Conservation (phyloP, 2,329 filamentous ascomycete species). For the Plectosphaerella cucumerina region DNA sequence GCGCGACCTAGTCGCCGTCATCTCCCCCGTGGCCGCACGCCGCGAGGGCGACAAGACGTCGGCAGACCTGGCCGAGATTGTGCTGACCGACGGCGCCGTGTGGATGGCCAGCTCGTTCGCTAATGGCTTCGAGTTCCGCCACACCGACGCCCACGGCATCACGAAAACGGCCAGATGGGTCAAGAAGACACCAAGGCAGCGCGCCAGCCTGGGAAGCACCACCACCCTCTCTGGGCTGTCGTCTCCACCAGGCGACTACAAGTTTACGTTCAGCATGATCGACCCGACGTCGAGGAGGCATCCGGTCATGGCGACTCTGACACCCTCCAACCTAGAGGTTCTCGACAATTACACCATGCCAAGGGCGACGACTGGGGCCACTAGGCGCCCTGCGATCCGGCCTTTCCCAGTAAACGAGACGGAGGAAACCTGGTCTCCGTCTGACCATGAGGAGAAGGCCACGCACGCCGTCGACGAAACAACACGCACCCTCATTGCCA, state of each 20-base stretch:
- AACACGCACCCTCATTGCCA: slow-evolving; percentile 16
- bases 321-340: slow-evolving; percentile 60
- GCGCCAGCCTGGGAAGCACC: slow-evolving; percentile 15
- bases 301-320: slow-evolving; percentile 69
- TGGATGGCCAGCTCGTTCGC: slow-evolving; percentile 51
- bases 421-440: neutral
- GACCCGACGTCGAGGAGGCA: slow-evolving; percentile 65
- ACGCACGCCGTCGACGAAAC: slow-evolving; percentile 15
- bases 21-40: slow-evolving; percentile 50
- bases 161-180: slow-evolving; percentile 67
- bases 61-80: slow-evolving; percentile 58
- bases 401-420: neutral
- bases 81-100: slow-evolving; percentile 57
- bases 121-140: slow-evolving; percentile 60
- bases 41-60: slow-evolving; percentile 37
- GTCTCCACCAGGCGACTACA: slow-evolving; percentile 35
- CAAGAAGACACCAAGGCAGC: slow-evolving; percentile 29
- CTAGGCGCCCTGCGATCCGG: slow-evolving; percentile 19
- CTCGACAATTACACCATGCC: slow-evolving; percentile 63
- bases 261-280: slow-evolving; percentile 75
- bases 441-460: slow-evolving; percentile 3
- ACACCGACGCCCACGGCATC: slow-evolving; percentile 52
- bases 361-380: slow-evolving; percentile 42
- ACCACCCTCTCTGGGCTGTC: slow-evolving; percentile 10
- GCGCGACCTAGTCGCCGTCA: slow-evolving; percentile 60